A percentile compares a stretch with the other conserved stretches of the same genome.
Conservation (phyloP, 2,329 filamentous ascomycete species). For the Aotearoamyces nothofagi region DNA sequence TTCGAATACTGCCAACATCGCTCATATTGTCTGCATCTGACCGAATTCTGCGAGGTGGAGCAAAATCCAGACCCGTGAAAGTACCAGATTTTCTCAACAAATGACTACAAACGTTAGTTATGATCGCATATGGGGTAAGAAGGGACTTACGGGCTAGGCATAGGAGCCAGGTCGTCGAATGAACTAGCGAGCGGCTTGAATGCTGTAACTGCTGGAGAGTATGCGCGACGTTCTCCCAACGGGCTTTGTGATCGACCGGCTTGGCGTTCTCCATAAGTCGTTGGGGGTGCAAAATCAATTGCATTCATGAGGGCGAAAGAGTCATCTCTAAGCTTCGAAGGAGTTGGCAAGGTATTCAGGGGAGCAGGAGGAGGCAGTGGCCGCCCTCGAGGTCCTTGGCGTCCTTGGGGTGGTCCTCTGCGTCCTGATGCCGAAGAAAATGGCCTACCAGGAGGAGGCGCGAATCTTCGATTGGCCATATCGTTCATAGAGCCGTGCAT, state of each 20-base stretch:
- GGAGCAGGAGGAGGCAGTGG: constrained; percentile 56
- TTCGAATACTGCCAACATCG: constrained; percentile 51
- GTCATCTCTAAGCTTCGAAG: constrained; percentile 72
- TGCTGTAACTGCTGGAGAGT: constrained; percentile 54
- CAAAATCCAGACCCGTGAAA: constrained; percentile 70
- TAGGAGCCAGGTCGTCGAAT: constrained; percentile 70
- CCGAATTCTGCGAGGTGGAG: constrained; percentile 60
- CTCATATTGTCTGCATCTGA: constrained; percentile 41
- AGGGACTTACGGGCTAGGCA: constrained; percentile 78
- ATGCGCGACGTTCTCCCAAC: constrained; percentile 51
- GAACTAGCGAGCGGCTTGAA: constrained; percentile 69
- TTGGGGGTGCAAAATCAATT: constrained; percentile 77
- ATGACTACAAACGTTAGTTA: constrained; percentile 35
- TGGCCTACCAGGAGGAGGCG: constrained; percentile 31
- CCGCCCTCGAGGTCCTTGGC: constrained; percentile 29
- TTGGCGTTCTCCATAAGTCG: constrained; percentile 47
- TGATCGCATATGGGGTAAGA: constrained; percentile 4
- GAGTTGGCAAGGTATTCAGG: constrained; percentile 68
- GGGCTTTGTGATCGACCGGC: constrained; percentile 54
- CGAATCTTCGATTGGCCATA: constrained; percentile 11
- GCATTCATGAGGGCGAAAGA: constrained; percentile 52
- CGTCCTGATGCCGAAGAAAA: constrained; percentile 45
- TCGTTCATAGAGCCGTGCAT: constrained; percentile 33
- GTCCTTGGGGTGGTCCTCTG: constrained; percentile 15
- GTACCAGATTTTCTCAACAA: constrained; percentile 61